These are phyloP conservation scores for Colletotrichum trifolii DNA, from an alignment of 2,329 filamentous ascomycete species.

Conservation along the genomic window DNA sequence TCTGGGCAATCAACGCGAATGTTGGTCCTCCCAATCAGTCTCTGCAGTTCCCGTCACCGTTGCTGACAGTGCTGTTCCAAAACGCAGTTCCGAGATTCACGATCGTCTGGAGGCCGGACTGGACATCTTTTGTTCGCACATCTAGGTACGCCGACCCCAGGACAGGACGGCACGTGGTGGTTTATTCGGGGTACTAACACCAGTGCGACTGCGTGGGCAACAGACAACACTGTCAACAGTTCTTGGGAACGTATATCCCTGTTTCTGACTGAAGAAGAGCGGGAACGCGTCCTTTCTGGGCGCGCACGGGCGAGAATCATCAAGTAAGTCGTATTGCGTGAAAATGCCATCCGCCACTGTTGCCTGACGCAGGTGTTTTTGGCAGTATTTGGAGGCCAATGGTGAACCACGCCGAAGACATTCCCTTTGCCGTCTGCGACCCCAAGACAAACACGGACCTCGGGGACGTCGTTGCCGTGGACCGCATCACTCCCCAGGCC, in stretches of 20 bases:
- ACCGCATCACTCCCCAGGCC: background rate
- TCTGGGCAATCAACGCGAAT: slow-evolving; percentile 7
- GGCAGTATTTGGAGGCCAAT: slow-evolving; percentile 10
- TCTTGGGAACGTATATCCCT: slow-evolving; percentile 6
- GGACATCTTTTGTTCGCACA: slow-evolving; percentile 8
- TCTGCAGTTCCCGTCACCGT: no score
- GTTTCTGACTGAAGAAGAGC: slow-evolving; percentile 3
- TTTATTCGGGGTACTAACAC: no score
- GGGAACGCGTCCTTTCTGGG: slow-evolving; percentile 3
- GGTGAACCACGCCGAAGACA: slow-evolving; percentile 8
- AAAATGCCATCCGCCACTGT: no score
- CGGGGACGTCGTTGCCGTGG: slow-evolving; percentile 4
- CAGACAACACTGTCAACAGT: slow-evolving; percentile 10
- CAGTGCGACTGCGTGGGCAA: background rate
- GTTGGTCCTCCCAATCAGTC: background rate
- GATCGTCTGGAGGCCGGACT: background rate
- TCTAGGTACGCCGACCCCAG: background rate
- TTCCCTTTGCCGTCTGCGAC: slow-evolving; percentile 8
- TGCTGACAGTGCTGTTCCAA: no score
- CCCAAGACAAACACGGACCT: slow-evolving; percentile 8
- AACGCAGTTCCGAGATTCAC: slow-evolving; percentile 3
- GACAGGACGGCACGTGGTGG: no score
- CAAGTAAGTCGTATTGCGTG: background rate
- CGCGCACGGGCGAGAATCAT: slow-evolving; percentile 8
- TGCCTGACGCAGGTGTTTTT: background rate